phyloP scores from a whole-genome alignment of 495 filamentous ascomycete species.

The Podospora didyma region DNA sequence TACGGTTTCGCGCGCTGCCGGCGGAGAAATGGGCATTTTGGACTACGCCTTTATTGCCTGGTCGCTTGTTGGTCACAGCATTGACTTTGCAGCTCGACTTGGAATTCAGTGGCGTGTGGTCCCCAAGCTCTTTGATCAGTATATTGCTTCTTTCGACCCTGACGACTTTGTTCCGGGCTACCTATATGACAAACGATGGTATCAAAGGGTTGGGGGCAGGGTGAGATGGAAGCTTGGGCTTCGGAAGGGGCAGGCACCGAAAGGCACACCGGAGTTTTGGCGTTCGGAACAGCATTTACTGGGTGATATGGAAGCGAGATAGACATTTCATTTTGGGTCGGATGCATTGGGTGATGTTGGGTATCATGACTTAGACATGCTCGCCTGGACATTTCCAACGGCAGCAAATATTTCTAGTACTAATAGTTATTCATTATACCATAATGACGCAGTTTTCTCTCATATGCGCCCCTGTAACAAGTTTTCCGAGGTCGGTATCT shows the following conservation, averaged over 20 bases:
- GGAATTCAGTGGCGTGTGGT: constrained; percentile 9
- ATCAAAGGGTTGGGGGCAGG: neutral
- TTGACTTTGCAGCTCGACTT: constrained; percentile 13
- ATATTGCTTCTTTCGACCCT: constrained; percentile 34
- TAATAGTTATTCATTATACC: too few relatives aligned
- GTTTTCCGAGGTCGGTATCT: too few relatives aligned
- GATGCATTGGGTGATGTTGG: neutral
- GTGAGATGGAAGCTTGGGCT: neutral
- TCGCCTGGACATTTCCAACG: too few relatives aligned
- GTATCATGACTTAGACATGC: too few relatives aligned
- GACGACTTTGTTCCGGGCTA: neutral
- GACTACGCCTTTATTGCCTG: constrained; percentile 21
- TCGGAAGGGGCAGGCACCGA: neutral
- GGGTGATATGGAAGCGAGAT: neutral
- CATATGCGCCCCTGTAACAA: too few relatives aligned
- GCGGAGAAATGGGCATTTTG: neutral
- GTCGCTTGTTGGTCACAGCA: constrained; percentile 13
- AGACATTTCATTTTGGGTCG: neutral
- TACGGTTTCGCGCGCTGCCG: constrained; percentile 2
- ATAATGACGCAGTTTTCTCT: too few relatives aligned
- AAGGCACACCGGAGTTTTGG: neutral
- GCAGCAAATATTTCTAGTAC: too few relatives aligned
- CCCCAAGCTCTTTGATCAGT: constrained; percentile 13
- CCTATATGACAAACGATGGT: neutral
- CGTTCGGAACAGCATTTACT: constrained; percentile 4